phyloP scores from a whole-genome alignment of 306 rosid species.

The Canavalia ensiformis region DNA sequence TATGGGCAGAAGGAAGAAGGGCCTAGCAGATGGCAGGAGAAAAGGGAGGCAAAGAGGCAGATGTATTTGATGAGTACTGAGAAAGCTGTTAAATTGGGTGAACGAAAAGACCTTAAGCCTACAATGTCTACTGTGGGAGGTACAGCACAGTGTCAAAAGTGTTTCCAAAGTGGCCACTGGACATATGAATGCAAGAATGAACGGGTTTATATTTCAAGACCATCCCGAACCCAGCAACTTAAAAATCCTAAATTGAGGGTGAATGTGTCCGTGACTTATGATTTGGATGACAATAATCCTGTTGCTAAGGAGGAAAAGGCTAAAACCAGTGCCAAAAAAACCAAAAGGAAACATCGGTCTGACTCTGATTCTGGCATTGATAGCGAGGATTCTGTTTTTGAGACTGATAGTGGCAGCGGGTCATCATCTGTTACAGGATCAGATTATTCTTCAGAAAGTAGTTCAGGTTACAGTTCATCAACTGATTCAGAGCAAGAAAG shows the following conservation, averaged over 20 bases:
- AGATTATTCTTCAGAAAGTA: conserved; percentile 79
- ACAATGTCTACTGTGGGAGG: conserved; percentile 61
- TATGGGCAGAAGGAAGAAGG: conserved; percentile 99
- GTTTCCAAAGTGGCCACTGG: conserved; percentile 93
- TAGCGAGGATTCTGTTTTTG: conserved; percentile 94
- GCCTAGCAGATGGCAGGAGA: conserved; percentile 99
- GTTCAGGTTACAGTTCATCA: conserved; percentile 75
- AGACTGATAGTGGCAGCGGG: conserved; percentile 86
- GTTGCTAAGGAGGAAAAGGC: conserved; percentile 61
- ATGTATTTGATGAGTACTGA: conserved; percentile 99
- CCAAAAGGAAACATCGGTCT: conserved; percentile 82
- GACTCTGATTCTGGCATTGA: conserved; percentile 70
- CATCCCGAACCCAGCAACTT: conserved; percentile 93
- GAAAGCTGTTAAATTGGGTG: conserved; percentile 94
- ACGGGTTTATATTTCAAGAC: conserved; percentile 90
- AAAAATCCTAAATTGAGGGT: conserved; percentile 90
- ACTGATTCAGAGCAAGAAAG: conserved; percentile 91
- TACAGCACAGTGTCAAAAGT: conserved; percentile 88
- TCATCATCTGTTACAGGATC: conserved; percentile 85
- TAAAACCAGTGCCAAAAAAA: conserved; percentile 59
- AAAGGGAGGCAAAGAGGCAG: conserved; percentile 97
- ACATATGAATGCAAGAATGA: conserved; percentile 97
- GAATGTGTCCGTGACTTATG: conserved; percentile 60
- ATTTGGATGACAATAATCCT: conserved; percentile 68
- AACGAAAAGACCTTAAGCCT: conserved; percentile 79